Conservation (phyloP, 2,329 filamentous ascomycete genomes). For the Scolecobasidium constrictum region DNA sequence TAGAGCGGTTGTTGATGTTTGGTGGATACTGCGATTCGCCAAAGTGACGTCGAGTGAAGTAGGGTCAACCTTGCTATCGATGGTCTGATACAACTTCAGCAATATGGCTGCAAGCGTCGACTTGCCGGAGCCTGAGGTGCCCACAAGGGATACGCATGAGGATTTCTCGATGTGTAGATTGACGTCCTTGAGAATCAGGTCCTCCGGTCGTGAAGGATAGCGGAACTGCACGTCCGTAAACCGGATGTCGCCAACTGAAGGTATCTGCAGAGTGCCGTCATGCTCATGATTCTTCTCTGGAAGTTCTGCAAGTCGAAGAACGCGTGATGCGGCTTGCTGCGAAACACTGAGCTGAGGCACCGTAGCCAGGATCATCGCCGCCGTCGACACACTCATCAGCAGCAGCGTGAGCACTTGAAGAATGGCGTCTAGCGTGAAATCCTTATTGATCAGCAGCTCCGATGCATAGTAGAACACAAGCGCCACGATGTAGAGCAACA, state of each 20-base stretch:
- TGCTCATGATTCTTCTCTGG: constrained; percentile 49
- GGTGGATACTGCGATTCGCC: constrained; percentile 43
- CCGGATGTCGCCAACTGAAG: constrained; percentile 41
- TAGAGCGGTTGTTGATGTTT: constrained; percentile 49
- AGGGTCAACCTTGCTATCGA: constrained; percentile 21
- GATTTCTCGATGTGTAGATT: constrained; percentile 53
- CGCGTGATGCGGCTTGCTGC: constrained; percentile 57
- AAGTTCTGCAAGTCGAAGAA: constrained; percentile 60
- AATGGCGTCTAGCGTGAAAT: constrained; percentile 45
- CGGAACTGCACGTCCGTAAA: constrained; percentile 57
- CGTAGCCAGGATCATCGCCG: constrained; percentile 56
- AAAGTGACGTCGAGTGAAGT: constrained; percentile 26
- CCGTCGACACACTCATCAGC: constrained; percentile 69
- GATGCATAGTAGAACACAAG: constrained; percentile 78
- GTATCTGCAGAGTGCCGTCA: constrained; percentile 33
- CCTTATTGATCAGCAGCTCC: constrained; percentile 43
- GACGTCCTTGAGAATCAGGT: constrained; percentile 50
- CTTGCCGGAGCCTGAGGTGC: constrained; percentile 81
- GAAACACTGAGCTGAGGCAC: constrained; percentile 74
- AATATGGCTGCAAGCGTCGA: constrained; percentile 71
- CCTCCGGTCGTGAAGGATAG: constrained; percentile 51
- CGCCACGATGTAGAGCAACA: constrained; percentile 61
- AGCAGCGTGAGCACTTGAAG: constrained; percentile 71
- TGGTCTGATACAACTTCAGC: constrained; percentile 54
- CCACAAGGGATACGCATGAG: constrained; percentile 67